Conservation (phyloP, 1,139 yeast genomes). For the Taphrina deformans region DNA sequence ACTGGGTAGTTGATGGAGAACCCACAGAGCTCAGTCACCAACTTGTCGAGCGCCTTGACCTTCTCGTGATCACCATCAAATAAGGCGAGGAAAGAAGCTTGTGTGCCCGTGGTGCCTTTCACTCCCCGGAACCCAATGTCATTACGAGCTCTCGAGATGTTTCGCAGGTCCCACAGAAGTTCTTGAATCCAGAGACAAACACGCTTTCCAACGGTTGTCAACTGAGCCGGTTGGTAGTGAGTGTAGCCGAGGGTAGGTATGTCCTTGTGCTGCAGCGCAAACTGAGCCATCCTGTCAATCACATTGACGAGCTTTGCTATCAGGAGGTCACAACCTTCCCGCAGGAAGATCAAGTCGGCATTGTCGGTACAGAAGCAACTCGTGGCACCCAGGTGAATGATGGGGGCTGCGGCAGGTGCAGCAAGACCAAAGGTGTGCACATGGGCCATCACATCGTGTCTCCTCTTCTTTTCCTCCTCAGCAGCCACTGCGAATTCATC, state of each 20-base stretch:
- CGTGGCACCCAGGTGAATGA: conserved; percentile 97
- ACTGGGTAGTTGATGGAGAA: conserved; percentile 95
- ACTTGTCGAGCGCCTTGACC: conserved; percentile 76
- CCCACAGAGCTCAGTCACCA: conserved; percentile 89
- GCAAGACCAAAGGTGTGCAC: conserved; percentile 91
- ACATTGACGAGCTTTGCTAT: conserved; percentile 96
- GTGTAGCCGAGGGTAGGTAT: conserved; percentile 98
- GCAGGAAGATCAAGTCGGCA: conserved; percentile 91
- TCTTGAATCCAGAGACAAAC: conserved; percentile 98
- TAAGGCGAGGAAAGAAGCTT: conserved; percentile 88
- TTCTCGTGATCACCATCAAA: conserved; percentile 97
- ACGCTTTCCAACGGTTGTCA: conserved; percentile 97
- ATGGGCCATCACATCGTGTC: conserved; percentile 99
- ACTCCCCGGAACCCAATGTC: conserved; percentile 97
- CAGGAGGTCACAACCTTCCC: conserved; percentile 90
- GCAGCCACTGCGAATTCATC: conserved; percentile 88
- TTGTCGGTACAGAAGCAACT: conserved; percentile 97
- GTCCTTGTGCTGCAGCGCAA: conserved; percentile 90
- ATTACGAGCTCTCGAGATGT: conserved; percentile 91
- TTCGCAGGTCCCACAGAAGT: conserved; percentile 94
- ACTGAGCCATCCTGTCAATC: conserved; percentile 80
- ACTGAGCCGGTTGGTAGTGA: conserved; percentile 99
- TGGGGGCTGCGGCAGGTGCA: conserved; percentile 96
- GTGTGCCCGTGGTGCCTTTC: conserved; percentile 99
- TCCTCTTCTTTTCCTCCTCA: conserved; percentile 92